These are phyloP conservation scores for Eragrostis tef DNA, from an alignment of 202 grass and related monocot species.

Conservation along the genomic window DNA sequence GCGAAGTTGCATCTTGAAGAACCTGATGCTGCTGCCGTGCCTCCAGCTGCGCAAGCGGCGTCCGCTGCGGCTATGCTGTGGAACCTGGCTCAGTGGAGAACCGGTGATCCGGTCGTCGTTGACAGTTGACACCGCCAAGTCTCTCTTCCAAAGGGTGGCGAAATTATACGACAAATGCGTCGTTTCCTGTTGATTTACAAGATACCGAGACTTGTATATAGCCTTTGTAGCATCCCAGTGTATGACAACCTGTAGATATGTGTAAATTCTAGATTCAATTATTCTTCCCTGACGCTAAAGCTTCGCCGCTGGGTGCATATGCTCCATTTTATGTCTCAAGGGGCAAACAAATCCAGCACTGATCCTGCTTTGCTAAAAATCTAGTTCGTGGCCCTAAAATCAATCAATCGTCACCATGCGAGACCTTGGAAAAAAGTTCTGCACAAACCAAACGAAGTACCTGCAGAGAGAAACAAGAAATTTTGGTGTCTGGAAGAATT, in stretches of 20 bases:
- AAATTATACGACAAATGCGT: background rate
- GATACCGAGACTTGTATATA: slow-evolving; percentile 45
- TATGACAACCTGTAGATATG: slow-evolving; percentile 41
- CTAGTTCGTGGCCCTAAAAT: too few relatives aligned
- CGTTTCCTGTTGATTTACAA: slow-evolving; percentile 11
- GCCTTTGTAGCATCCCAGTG: slow-evolving; percentile 38
- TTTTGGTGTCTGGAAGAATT: too few relatives aligned
- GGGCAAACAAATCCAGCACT: background rate
- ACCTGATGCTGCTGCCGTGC: background rate
- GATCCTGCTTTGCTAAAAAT: too few relatives aligned
- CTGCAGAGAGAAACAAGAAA: too few relatives aligned
- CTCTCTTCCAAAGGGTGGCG: background rate
- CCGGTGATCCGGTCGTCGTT: background rate
- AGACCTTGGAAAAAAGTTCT: too few relatives aligned
- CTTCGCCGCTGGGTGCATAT: background rate
- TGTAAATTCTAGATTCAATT: slow-evolving; percentile 44
- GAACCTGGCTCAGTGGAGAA: slow-evolving; percentile 1
- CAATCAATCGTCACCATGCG: too few relatives aligned
- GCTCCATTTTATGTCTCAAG: too few relatives aligned
- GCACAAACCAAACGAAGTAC: too few relatives aligned
- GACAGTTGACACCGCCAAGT: background rate
- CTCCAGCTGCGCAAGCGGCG: background rate
- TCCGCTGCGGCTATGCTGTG: background rate
- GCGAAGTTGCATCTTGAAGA: slow-evolving; percentile 55
- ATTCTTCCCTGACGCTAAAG: background rate